Conservation (phyloP, 148 eudicot species). For the Dysphania ambrosioides region DNA sequence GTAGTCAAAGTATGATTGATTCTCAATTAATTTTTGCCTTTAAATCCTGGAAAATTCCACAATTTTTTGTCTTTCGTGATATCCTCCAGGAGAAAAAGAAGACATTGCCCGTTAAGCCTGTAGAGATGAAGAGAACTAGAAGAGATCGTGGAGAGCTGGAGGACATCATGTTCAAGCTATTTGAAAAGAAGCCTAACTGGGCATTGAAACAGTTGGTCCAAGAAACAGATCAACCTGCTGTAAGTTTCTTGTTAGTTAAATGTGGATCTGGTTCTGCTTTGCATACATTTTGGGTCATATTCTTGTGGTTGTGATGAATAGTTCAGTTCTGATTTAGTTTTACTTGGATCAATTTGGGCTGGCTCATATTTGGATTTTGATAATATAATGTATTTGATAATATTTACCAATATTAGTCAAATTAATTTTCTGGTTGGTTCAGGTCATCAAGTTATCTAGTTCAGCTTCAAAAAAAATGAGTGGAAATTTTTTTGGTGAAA, state of each 20-base stretch:
- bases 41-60: neutral
- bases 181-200: conserved; percentile 95
- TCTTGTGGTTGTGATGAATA: neutral
- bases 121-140: conserved; percentile 93
- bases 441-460: neutral
- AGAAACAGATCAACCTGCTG: conserved; percentile 99
- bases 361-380: neutral
- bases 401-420: neutral
- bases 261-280: too few relatives aligned
- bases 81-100: conserved; percentile 72
- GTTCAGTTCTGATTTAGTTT: neutral
- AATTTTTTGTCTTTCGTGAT: neutral
- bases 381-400: too few relatives aligned
- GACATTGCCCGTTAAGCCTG: conserved; percentile 67
- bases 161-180: conserved; percentile 93
- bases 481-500: too few relatives aligned
- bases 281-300: neutral
- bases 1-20: neutral
- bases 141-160: conserved; percentile 96
- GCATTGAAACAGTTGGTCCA: conserved; percentile 88
- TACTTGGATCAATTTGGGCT: neutral
- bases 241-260: conserved; percentile 35
- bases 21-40: neutral
- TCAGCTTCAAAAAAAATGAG: too few relatives aligned
- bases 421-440: neutral